Conservation (phyloP, 2,329 filamentous ascomycete species). For the Fusarium verticillioides region DNA sequence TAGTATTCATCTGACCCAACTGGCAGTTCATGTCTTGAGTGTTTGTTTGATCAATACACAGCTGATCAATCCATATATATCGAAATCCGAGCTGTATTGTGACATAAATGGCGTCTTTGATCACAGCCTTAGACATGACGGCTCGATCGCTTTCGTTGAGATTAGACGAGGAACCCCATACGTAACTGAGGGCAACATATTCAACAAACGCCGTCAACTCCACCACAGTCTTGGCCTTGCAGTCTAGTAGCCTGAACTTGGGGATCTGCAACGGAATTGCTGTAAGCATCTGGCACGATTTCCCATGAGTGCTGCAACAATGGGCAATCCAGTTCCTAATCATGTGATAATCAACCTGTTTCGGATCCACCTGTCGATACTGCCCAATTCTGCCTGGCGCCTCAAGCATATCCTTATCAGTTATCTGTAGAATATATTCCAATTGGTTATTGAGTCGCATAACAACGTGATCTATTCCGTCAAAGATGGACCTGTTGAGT, state of each 20-base stretch:
- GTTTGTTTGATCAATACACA: not conserved
- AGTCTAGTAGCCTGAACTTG: not conserved
- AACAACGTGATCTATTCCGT: no score
- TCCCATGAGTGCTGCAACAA: accelerated
- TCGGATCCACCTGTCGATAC: accelerated
- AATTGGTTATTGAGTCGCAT: no score
- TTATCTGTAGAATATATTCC: no score
- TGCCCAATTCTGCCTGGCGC: no score
- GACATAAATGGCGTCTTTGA: not conserved
- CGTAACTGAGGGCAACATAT: not conserved
- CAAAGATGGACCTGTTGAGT: not conserved
- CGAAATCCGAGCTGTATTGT: accelerated
- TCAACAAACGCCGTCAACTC: accelerated
- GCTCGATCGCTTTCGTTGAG: accelerated
- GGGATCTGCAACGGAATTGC: accelerated
- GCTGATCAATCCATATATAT: not conserved
- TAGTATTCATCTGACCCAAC: not conserved
- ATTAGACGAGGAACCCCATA: not conserved
- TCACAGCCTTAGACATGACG: not conserved
- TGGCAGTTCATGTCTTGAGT: not conserved
- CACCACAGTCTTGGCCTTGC: accelerated
- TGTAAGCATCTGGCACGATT: not conserved
- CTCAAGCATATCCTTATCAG: no score
- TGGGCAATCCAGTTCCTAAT: not conserved
- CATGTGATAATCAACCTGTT: accelerated